phyloP scores from a whole-genome alignment of 2,329 filamentous ascomycete species.

The Helotiales sp. region DNA sequence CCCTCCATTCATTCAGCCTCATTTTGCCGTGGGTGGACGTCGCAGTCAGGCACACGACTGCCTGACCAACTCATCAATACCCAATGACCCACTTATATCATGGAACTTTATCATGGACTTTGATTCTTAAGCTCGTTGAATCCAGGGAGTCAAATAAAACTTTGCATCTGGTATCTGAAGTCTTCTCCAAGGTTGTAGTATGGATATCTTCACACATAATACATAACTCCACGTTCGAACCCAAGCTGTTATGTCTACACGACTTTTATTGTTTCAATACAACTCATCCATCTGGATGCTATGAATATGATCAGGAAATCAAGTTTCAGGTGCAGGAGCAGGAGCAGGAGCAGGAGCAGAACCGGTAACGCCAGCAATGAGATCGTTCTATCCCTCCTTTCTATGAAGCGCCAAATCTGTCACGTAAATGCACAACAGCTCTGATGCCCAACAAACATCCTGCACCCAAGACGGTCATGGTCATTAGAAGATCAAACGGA shows the following conservation, averaged over 20 bases:
- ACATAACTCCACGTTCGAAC: no score
- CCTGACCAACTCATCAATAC: no score
- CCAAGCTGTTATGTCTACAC: neutral
- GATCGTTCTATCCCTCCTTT: constrained; percentile 27
- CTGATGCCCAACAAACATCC: constrained; percentile 31
- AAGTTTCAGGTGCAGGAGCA: neutral
- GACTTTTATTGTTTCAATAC: constrained; percentile 12
- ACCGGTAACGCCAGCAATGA: constrained; percentile 11
- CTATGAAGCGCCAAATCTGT: constrained; percentile 29
- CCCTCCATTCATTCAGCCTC: no score
- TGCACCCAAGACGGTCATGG: constrained; percentile 24
- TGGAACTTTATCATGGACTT: no score
- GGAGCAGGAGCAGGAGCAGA: neutral
- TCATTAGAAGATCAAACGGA: constrained; percentile 33
- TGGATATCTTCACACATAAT: no score
- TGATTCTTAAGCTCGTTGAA: no score
- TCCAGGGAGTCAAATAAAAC: no score
- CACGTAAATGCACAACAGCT: constrained; percentile 25
- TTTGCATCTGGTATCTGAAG: no score
- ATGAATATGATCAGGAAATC: constrained; percentile 5
- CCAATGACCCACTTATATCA: no score
- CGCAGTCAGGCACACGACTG: no score
- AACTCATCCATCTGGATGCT: neutral
- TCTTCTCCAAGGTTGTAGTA: no score
- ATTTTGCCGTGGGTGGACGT: no score